These are phyloP conservation scores for Fusarium beomiforme DNA, from an alignment of 2,329 filamentous ascomycete species.

Conservation along the genomic window DNA sequence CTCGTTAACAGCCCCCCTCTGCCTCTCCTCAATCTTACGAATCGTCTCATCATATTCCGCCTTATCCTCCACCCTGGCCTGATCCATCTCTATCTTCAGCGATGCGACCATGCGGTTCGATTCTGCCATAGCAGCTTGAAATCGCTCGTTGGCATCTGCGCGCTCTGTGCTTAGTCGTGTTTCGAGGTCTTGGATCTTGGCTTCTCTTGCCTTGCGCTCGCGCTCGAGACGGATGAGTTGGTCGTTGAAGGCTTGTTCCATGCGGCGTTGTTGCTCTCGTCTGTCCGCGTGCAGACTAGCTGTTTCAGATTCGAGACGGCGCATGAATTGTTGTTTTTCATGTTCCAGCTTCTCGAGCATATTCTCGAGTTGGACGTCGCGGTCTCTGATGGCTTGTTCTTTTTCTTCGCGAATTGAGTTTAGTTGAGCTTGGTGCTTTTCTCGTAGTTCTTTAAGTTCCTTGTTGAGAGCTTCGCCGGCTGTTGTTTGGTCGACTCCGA, in stretches of 20 bases:
- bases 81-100: neutral
- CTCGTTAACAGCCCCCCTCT: neutral
- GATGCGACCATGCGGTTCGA: neutral
- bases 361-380: neutral
- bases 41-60: neutral
- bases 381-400: neutral
- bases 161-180: neutral
- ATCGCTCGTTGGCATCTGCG: conserved; percentile 1
- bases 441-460: neutral
- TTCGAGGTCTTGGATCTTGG: neutral
- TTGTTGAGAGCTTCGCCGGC: neutral
- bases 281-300: neutral
- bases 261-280: neutral
- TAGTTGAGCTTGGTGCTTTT: neutral
- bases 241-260: neutral
- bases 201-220: neutral
- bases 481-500: neutral
- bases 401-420: neutral
- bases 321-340: neutral
- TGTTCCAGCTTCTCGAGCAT: neutral
- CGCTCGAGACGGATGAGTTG: neutral
- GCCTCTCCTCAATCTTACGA: neutral
- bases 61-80: neutral
- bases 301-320: neutral
- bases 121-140: conserved; percentile 1